phyloP scores from a whole-genome alignment of 2,329 filamentous ascomycete species.

The Rutstroemia sydowiana region DNA sequence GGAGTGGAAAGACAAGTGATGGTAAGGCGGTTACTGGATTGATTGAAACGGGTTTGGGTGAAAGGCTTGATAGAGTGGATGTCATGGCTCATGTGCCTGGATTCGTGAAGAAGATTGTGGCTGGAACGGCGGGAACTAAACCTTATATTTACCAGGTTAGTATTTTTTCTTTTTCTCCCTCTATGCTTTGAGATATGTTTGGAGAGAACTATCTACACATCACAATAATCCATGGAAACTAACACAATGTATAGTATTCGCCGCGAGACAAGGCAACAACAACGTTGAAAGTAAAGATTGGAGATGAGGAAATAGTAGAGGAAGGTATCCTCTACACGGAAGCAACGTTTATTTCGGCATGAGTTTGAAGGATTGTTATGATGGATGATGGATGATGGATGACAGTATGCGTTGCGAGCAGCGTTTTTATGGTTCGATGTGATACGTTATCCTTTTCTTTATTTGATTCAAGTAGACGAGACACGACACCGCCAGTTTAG shows the following conservation, averaged over 20 bases:
- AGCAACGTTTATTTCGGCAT: slow-evolving; percentile 95
- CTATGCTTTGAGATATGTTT: too few species aligned
- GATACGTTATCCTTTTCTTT: too few species aligned
- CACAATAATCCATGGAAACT: slow-evolving; percentile 20
- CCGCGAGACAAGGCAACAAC: slow-evolving; percentile 55
- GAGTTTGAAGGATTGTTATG: slow-evolving; percentile 31
- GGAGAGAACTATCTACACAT: too few species aligned
- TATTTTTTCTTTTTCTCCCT: too few species aligned
- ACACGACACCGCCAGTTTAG: too few species aligned
- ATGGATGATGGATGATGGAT: too few species aligned
- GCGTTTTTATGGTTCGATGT: too few species aligned
- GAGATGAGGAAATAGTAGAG: slow-evolving; percentile 70
- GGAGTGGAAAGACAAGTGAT: slow-evolving; percentile 72
- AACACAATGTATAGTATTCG: slow-evolving; percentile 49
- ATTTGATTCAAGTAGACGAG: too few species aligned
- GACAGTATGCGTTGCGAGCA: too few species aligned
- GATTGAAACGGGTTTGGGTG: slow-evolving; percentile 61
- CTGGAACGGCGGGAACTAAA: slow-evolving; percentile 80
- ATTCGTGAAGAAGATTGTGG: slow-evolving; percentile 91
- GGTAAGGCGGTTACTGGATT: slow-evolving; percentile 64
- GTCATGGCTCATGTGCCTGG: slow-evolving; percentile 95
- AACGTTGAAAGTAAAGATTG: slow-evolving; percentile 76
- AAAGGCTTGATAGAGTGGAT: slow-evolving; percentile 75
- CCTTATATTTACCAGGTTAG: slow-evolving; percentile 95
- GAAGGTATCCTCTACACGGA: slow-evolving; percentile 76